Evolutionary conservation across 306 rosid species (phyloP).

Genomic region (Dalbergia cochinchinensis): DNA sequence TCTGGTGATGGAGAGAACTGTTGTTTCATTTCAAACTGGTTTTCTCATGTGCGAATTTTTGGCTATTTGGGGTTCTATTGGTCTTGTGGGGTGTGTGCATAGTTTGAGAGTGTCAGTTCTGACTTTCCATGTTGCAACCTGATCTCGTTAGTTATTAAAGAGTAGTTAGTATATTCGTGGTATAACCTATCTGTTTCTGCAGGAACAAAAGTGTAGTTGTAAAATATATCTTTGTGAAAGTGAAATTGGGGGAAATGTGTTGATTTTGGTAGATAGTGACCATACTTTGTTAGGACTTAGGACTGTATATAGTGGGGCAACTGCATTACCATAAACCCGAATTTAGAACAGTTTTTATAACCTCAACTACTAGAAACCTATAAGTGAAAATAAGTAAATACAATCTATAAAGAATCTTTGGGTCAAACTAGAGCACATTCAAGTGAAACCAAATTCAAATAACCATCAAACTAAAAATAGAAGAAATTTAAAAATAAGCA

Average conservation of each 20-base stretch:
- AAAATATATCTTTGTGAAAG: neutral
- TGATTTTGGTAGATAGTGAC: neutral
- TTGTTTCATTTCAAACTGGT: neutral
- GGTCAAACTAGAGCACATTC: neutral
- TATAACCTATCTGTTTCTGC: neutral
- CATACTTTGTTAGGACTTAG: neutral
- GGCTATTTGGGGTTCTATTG: neutral
- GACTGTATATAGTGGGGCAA: neutral
- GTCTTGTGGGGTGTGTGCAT: neutral
- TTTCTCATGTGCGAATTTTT: neutral
- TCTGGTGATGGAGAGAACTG: neutral
- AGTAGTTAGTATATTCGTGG: conserved; percentile 6
- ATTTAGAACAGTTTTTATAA: neutral
- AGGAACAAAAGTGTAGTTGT: neutral
- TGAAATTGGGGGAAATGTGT: neutral
- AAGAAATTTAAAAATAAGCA: neutral
- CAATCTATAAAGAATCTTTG: neutral
- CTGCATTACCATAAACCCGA: conserved; percentile 15
- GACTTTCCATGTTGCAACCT: conserved; percentile 1
- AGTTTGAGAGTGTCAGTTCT: neutral
- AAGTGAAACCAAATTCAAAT: neutral
- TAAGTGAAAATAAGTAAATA: neutral
- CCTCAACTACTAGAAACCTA: conserved; percentile 22
- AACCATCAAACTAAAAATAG: neutral
- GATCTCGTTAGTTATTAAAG: neutral